Percentiles rank a stretch among this genome's conserved stretches.
Conservation (phyloP, 371 early-diverging fungal species). For the Apophysomyces variabilis region DNA sequence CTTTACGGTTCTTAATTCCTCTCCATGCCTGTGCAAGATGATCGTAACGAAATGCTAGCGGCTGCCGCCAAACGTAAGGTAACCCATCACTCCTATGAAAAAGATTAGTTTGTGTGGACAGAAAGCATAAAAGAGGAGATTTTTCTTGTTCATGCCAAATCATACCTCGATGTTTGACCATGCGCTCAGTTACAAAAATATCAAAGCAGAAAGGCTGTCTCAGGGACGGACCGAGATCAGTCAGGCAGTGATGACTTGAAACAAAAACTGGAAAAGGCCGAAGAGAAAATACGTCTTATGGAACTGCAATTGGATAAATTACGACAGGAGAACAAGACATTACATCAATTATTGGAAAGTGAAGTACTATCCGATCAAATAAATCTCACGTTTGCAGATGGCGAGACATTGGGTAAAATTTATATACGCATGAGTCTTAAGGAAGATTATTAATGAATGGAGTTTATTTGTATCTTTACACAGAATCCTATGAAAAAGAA, state of each 20-base stretch:
- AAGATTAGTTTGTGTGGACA: too few species aligned
- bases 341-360: constrained; percentile 4
- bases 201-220: not conserved
- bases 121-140: too few species aligned
- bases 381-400: constrained; percentile 1
- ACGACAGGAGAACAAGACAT: not conserved
- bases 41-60: constrained; percentile 5
- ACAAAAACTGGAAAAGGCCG: not conserved
- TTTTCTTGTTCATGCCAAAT: too few species aligned
- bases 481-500: constrained; percentile 2
- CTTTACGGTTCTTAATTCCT: not conserved
- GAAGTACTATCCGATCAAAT: constrained; percentile 7
- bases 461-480: too few species aligned
- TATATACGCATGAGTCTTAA: too few species aligned
- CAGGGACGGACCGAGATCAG: not conserved
- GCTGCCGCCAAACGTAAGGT: constrained; percentile 6
- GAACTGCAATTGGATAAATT: not conserved
- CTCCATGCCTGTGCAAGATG: constrained; percentile 4
- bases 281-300: constrained; percentile 7
- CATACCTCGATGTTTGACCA: not conserved
- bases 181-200: constrained; percentile 1
- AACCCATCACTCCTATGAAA: too few species aligned
- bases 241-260: not conserved
- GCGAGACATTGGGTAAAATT: not conserved
- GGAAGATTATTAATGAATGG: too few species aligned